phyloP scores from a whole-genome alignment of 768 basidiomycete species.

The Termitomyces sp. region DNA sequence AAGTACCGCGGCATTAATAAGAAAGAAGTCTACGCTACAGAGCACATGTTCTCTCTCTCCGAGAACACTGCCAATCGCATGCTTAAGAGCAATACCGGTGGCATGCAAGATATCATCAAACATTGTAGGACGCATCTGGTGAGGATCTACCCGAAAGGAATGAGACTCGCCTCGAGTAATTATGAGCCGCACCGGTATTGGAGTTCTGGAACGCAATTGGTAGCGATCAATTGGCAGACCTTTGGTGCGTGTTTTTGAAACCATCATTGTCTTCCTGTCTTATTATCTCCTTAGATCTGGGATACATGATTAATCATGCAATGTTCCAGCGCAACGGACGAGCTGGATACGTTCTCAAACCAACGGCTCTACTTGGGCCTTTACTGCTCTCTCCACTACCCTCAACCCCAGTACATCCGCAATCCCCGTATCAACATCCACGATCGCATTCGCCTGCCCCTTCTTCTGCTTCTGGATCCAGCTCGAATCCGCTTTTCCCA shows the following conservation, averaged over 20 bases:
- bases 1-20: constrained; percentile 93
- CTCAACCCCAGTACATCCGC: not conserved
- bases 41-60: constrained; percentile 90
- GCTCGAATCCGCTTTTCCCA: constrained; percentile 14
- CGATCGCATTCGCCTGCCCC: constrained; percentile 6
- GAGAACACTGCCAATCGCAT: constrained; percentile 80
- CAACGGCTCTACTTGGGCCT: constrained; percentile 59
- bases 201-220: constrained; percentile 85
- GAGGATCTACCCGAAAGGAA: constrained; percentile 85
- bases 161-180: constrained; percentile 77
- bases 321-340: constrained; percentile 93
- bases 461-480: constrained; percentile 1
- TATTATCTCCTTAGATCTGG: constrained; percentile 54
- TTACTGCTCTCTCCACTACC: not conserved
- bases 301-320: constrained; percentile 89
- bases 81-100: constrained; percentile 37
- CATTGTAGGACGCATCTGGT: constrained; percentile 86
- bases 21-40: constrained; percentile 76
- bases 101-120: constrained; percentile 56
- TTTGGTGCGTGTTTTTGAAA: constrained; percentile 50
- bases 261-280: not conserved
- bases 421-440: not conserved
- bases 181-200: constrained; percentile 91
- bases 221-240: constrained; percentile 97
- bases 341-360: constrained; percentile 92